A percentile compares a stretch with the other conserved stretches of the same genome.
These are phyloP conservation scores for Panicum hallii DNA, from an alignment of 202 grass and related monocot species.

Conservation along the genomic window DNA sequence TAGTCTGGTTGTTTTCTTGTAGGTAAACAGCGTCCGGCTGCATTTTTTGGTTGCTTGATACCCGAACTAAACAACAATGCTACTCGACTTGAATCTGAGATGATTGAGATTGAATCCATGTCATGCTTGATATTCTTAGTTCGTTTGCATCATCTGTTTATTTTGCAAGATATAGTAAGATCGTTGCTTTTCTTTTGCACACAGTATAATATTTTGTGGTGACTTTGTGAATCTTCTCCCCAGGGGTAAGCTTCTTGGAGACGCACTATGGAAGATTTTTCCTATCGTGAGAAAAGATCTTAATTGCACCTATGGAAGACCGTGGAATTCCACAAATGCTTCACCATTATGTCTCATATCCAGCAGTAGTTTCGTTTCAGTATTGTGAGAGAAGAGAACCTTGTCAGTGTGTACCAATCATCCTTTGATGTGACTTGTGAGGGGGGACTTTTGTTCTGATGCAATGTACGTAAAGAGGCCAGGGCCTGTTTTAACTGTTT, in stretches of 20 bases:
- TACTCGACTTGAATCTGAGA: not conserved
- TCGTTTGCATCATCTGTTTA: not conserved
- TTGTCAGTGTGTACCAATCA: slow-evolving; percentile 24
- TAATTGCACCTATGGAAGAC: not conserved
- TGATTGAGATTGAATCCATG: not conserved
- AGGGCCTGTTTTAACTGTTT: slow-evolving; percentile 41
- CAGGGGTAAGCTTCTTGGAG: slow-evolving; percentile 43
- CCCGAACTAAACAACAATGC: not conserved
- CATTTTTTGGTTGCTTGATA: not conserved
- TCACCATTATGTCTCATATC: not conserved
- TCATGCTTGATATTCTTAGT: not conserved
- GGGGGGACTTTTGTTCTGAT: slow-evolving; percentile 25
- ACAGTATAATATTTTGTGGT: not conserved
- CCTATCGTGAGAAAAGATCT: not conserved
- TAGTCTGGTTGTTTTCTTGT: not conserved
- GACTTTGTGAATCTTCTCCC: not conserved
- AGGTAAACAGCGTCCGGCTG: not conserved
- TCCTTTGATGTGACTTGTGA: slow-evolving; percentile 33
- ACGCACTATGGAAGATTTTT: slow-evolving; percentile 32
- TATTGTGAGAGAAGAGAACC: slow-evolving; percentile 12
- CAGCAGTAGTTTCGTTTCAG: slow-evolving; percentile 3
- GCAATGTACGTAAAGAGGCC: slow-evolving; percentile 44
- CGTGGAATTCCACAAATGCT: not conserved
- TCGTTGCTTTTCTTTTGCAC: not conserved
- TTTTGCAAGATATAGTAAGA: not conserved